These are phyloP conservation scores for Psilocybe sp. DNA, from an alignment of 768 basidiomycete species.

Conservation along the genomic window DNA sequence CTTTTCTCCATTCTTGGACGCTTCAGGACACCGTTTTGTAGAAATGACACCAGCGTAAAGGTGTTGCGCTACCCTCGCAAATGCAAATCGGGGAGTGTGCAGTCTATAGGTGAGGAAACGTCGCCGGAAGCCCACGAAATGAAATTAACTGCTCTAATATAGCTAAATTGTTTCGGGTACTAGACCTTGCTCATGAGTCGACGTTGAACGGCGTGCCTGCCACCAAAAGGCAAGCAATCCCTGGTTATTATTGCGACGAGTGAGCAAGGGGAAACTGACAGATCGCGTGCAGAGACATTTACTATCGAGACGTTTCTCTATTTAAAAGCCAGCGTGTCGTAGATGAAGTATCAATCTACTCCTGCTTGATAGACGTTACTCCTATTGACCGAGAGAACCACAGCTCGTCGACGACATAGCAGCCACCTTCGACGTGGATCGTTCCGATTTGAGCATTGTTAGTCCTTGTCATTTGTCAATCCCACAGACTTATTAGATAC, in stretches of 20 bases:
- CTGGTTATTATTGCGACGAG: neutral
- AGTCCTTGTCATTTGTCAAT: slow-evolving; percentile 10
- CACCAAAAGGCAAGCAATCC: slow-evolving; percentile 56
- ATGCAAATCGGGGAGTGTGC: slow-evolving; percentile 33
- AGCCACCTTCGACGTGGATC: slow-evolving; percentile 70
- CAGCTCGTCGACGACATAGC: slow-evolving; percentile 90
- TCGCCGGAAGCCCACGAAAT: too few species aligned
- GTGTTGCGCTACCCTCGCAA: slow-evolving; percentile 24
- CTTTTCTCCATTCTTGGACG: neutral
- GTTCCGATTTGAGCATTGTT: slow-evolving; percentile 82
- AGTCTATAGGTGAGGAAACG: slow-evolving; percentile 35
- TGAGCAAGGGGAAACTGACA: slow-evolving; percentile 7
- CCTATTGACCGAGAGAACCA: neutral
- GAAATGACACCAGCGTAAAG: too few species aligned
- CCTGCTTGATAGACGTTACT: neutral
- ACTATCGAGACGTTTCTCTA: slow-evolving; percentile 77
- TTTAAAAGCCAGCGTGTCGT: slow-evolving; percentile 80
- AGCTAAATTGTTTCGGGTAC: slow-evolving; percentile 70
- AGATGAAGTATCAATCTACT: slow-evolving; percentile 53
- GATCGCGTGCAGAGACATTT: slow-evolving; percentile 66
- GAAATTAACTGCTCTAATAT: neutral
- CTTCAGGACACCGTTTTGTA: too few species aligned
- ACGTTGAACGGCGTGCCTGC: slow-evolving; percentile 48
- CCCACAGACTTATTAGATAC: slow-evolving; percentile 2
- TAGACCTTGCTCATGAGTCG: slow-evolving; percentile 71